Conservation (phyloP, 2,329 filamentous ascomycete genomes). For the Fusarium sp. region DNA sequence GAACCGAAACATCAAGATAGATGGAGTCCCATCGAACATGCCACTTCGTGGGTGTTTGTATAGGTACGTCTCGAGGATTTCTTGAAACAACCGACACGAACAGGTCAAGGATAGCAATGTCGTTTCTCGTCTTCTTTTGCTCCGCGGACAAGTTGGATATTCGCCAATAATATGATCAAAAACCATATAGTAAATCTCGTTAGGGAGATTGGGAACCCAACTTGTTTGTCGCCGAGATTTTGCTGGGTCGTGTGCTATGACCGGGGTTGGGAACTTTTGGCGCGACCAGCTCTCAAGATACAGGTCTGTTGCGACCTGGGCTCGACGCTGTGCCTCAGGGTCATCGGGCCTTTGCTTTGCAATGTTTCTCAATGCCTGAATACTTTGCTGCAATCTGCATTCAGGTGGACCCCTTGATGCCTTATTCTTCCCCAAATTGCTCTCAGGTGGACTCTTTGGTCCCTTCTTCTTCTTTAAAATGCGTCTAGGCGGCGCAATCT, state of each 20-base stretch:
- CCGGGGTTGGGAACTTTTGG: not conserved
- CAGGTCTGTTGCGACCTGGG: not conserved
- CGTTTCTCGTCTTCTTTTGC: not conserved
- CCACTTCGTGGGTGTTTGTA: not conserved
- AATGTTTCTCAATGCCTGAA: not conserved
- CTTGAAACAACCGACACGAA: not conserved
- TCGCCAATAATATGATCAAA: not conserved
- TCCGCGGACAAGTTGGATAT: not conserved
- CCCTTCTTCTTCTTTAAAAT: too few species aligned
- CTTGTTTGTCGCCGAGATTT: too few species aligned
- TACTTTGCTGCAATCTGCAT: not conserved
- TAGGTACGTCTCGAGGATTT: not conserved
- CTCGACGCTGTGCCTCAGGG: conserved; percentile 4
- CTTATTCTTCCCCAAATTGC: not conserved
- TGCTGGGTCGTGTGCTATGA: not conserved
- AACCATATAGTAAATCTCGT: conserved; percentile 7
- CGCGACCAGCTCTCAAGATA: not conserved
- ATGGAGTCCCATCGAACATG: not conserved
- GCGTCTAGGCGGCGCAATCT: too few species aligned
- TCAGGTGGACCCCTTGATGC: too few species aligned
- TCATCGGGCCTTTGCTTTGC: not conserved
- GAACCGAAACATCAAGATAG: not conserved
- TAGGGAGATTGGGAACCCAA: not conserved
- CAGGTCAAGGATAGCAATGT: not conserved
- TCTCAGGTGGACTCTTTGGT: too few species aligned